Conservation (phyloP, 2,329 filamentous ascomycete species). For the Davidsoniella eucalypti region DNA sequence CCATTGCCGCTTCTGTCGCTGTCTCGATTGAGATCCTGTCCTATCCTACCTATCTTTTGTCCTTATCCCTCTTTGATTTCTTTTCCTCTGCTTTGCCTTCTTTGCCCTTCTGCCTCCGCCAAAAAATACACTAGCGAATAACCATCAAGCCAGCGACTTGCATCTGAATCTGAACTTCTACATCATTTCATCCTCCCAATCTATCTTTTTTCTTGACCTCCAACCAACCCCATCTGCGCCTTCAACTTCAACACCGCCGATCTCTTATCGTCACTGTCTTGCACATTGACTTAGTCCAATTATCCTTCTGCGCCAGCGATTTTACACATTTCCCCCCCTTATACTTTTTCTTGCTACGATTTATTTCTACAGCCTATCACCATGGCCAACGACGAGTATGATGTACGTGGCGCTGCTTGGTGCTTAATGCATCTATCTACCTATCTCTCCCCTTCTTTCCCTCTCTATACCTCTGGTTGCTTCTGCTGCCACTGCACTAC, state of each 20-base stretch:
- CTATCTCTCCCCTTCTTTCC: too few relatives aligned
- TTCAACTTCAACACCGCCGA: background rate
- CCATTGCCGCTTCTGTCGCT: too few relatives aligned
- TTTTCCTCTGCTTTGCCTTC: too few relatives aligned
- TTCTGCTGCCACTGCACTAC: too few relatives aligned
- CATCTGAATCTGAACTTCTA: constrained; percentile 4
- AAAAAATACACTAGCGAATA: too few relatives aligned
- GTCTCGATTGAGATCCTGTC: too few relatives aligned
- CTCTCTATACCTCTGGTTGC: too few relatives aligned
- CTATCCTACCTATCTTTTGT: too few relatives aligned
- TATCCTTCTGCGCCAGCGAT: background rate
- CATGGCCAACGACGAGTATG: constrained; percentile 99
- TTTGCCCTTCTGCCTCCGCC: too few relatives aligned
- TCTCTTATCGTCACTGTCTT: background rate
- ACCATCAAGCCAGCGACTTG: too few relatives aligned
- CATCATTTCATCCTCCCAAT: constrained; percentile 9
- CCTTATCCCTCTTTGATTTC: too few relatives aligned
- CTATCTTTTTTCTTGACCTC: constrained; percentile 1
- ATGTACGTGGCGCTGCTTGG: constrained; percentile 40
- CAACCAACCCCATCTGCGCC: background rate
- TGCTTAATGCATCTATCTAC: constrained; percentile 5
- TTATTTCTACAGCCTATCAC: constrained; percentile 20
- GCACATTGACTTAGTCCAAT: background rate
- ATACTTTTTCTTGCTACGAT: constrained; percentile 10
- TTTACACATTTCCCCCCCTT: background rate